Evolutionary conservation across 805 yeast genomes (phyloP), one percentile per base, ranked within the genome.

Genomic region (Teunomyces funiuensis): DNA sequence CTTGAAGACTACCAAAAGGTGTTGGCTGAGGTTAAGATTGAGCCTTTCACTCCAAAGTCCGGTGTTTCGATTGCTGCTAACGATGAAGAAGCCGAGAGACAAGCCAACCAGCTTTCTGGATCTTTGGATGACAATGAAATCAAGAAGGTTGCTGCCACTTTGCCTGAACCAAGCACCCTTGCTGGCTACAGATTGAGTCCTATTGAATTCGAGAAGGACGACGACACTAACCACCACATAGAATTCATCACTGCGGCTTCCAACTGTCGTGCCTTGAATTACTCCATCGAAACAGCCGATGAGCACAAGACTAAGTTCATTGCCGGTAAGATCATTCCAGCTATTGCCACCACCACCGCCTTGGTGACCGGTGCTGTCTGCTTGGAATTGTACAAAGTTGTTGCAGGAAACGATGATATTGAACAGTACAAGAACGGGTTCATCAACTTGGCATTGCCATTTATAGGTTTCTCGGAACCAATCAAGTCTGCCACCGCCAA

Each of bases 321-420:
- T 62, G 99, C 99, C 5, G 99, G 99, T 36, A 83, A 95, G 66
- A 93, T 93, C 52, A 93, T 93, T 52, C 99, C 99, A 11, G 99
- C 99, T 15, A 93, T 93, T 71, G 99, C 99, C 27, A 93, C 99
- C 2, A 93, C 99, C 1, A 93, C 99, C n/a, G 95, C 97, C 7
- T 71, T 90, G 52, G 99, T 93, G 16, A 88, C 99, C 5, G 99
- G 99, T 36, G 74, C 93, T 56, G 95, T 89, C 17, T 87, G 95
- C 56, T 70, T 93, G 51, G 99, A 93, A 67, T 73, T 91, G 43
- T 86, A 87, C 73, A 93, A 93, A 71, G 91, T 93, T 49, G 87
- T 81, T 33, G 95, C 84, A 56, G 77, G 77, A 11, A 80, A 83
- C 57, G 76, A 73, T 28, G 82, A 83, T 51, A 76, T 91, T 52